Evolutionary conservation across 345 rosid species (phyloP).

Genomic region (Microthlaspi erraticum): DNA sequence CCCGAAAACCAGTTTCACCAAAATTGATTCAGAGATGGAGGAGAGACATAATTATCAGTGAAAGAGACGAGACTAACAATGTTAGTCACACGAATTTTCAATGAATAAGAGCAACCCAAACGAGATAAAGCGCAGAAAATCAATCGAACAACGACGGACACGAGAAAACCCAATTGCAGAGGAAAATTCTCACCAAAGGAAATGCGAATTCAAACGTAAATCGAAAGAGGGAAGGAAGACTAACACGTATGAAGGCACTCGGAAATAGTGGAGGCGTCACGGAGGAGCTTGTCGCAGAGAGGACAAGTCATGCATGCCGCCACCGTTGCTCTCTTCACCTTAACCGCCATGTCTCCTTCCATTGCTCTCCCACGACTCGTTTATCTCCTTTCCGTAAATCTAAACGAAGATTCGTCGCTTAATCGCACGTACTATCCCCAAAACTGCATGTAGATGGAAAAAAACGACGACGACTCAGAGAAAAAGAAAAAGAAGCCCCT

Average conservation of each 20-base stretch:
- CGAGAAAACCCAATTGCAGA: conserved; percentile 3
- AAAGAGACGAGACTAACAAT: conserved; percentile 4
- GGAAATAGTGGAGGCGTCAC: conserved; percentile 88
- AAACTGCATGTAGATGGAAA: conserved; percentile 51
- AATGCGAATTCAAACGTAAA: conserved; percentile 34
- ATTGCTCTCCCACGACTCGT: conserved; percentile 34
- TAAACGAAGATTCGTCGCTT: conserved; percentile 19
- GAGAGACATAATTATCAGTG: background rate
- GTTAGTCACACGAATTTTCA: background rate
- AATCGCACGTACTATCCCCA: conserved; percentile 44
- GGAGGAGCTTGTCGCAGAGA: conserved; percentile 74
- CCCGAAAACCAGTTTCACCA: conserved; percentile 6
- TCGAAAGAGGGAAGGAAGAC: conserved; percentile 40
- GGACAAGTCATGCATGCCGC: conserved; percentile 93
- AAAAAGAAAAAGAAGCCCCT: background rate
- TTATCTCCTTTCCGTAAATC: background rate
- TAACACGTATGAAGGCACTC: conserved; percentile 97
- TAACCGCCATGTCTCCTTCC: conserved; percentile 56
- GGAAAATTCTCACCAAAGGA: background rate
- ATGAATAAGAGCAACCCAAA: background rate
- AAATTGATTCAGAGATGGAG: background rate
- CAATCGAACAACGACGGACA: conserved; percentile 18
- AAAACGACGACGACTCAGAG: conserved; percentile 9
- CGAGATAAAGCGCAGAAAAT: background rate
- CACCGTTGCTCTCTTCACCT: conserved; percentile 71